Evolutionary conservation across 176 grass and related monocot genomes (phyloP).

Genomic region (Triticum timopheevii): DNA sequence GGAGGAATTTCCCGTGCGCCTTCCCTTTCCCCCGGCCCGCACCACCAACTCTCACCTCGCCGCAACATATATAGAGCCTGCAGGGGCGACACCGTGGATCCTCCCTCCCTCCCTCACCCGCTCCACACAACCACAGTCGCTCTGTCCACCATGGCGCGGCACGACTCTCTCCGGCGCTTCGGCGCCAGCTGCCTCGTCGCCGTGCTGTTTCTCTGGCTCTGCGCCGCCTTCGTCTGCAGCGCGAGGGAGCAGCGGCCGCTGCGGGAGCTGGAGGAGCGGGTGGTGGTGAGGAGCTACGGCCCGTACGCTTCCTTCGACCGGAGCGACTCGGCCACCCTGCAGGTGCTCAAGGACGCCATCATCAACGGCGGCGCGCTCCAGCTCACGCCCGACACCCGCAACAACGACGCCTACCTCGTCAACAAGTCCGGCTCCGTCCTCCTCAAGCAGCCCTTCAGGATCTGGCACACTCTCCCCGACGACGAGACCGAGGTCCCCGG

Average conservation of each 20-base stretch:
- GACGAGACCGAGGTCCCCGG: neutral
- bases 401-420: neutral
- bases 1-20: conserved; percentile 3
- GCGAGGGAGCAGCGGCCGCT: conserved; percentile 17
- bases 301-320: conserved; percentile 22
- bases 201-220: conserved; percentile 2
- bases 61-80: neutral
- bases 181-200: neutral
- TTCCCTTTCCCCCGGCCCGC: neutral
- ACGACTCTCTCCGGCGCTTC: neutral
- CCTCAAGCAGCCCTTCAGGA: conserved; percentile 28
- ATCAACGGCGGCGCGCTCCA: conserved; percentile 50
- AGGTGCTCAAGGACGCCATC: neutral
- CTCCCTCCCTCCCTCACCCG: neutral
- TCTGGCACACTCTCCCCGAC: conserved; percentile 30
- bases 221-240: neutral
- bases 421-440: conserved; percentile 52
- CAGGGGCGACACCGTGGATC: neutral
- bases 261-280: neutral
- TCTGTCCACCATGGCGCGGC: conserved; percentile 22
- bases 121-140: neutral
- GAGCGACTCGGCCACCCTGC: neutral
- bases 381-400: conserved; percentile 42
- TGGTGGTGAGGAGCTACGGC: neutral
- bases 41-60: neutral